These are phyloP conservation scores for Nothopassalora personata DNA, from an alignment of 2,329 filamentous ascomycete genomes.

Conservation along the genomic window DNA sequence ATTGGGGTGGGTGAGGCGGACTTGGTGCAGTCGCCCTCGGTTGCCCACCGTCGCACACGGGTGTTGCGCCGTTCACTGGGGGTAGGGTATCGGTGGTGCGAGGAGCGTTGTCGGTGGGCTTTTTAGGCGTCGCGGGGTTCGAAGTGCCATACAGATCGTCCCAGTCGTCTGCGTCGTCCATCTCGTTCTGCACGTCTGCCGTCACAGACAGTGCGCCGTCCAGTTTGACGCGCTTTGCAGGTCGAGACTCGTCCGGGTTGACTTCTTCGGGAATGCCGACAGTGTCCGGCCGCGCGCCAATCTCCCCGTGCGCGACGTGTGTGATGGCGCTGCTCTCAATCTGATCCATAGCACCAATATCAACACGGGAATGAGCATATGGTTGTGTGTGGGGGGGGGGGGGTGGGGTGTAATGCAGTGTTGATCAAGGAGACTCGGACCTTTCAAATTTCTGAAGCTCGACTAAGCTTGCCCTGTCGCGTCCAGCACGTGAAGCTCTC, in stretches of 20 bases:
- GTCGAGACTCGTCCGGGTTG: slow-evolving; percentile 25
- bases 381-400: neutral
- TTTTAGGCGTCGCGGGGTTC: neutral
- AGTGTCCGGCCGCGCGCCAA: neutral
- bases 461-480: neutral
- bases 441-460: neutral
- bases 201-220: slow-evolving; percentile 36
- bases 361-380: too few relatives aligned
- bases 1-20: slow-evolving; percentile 4
- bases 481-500: neutral
- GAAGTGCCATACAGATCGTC: slow-evolving; percentile 28
- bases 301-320: neutral
- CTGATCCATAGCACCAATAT: neutral
- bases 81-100: neutral
- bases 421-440: neutral
- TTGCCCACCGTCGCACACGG: neutral
- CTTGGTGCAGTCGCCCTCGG: neutral
- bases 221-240: slow-evolving; percentile 39
- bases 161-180: slow-evolving; percentile 28
- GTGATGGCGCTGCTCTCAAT: neutral
- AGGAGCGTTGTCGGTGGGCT: neutral
- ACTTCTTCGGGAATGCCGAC: neutral
- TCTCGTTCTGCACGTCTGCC: slow-evolving; percentile 24
- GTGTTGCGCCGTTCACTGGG: neutral
- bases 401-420: neutral